phyloP scores from a whole-genome alignment of 257 asterid species.

The Jaltomata sinuosa region DNA sequence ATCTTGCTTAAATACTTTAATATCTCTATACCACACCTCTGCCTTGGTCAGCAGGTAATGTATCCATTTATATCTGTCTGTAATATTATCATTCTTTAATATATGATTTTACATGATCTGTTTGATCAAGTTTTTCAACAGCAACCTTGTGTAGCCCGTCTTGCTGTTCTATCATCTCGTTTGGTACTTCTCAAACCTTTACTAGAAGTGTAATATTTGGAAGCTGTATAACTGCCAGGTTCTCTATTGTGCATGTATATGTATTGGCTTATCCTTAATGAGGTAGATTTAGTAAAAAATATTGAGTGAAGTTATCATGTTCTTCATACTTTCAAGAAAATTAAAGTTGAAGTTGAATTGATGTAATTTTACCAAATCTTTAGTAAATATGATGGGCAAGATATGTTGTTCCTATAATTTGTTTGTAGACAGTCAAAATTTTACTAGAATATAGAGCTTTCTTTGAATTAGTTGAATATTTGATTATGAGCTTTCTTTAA shows the following conservation, averaged over 20 bases:
- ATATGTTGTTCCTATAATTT: neutral
- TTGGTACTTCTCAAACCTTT: neutral
- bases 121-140: neutral
- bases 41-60: no score
- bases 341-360: neutral
- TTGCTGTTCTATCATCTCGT: neutral
- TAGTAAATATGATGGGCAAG: neutral
- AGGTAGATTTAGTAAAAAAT: no score
- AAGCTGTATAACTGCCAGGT: no score
- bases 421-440: neutral
- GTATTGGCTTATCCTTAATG: no score
- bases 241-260: no score
- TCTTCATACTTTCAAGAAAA: neutral
- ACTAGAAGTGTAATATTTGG: neutral
- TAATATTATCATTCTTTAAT: neutral
- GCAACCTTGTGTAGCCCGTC: neutral
- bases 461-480: no score
- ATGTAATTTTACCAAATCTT: no score
- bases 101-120: neutral
- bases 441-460: no score
- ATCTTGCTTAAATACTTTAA: no score
- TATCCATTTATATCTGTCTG: neutral
- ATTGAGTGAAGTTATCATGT: no score
- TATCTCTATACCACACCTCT: no score
- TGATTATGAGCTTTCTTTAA: neutral